Conservation (phyloP, 441 rosid genomes). For the Pelargonium citronellum region DNA sequence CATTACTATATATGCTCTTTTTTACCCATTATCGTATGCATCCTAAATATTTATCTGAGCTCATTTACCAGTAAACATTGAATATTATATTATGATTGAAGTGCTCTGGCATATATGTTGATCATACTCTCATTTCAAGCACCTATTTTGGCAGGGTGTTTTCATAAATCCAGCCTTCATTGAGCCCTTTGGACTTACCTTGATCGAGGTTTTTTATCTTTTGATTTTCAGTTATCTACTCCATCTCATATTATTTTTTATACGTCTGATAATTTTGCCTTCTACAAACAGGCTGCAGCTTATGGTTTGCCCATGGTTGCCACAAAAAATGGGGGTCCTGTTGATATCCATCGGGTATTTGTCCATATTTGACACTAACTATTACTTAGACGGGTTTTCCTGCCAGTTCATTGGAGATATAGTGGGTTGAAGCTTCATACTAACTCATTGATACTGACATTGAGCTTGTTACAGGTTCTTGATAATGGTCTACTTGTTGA, state of each 20-base stretch:
- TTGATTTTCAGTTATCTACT: not conserved
- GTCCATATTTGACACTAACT: constrained; percentile 11
- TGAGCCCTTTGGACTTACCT: constrained; percentile 87
- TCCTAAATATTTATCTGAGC: not conserved
- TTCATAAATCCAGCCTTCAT: constrained; percentile 90
- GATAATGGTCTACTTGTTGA: constrained; percentile 88
- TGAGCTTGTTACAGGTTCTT: constrained; percentile 50
- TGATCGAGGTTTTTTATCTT: constrained; percentile 58
- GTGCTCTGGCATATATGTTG: not conserved
- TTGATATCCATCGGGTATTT: constrained; percentile 71
- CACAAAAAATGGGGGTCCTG: constrained; percentile 92
- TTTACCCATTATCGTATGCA: not conserved
- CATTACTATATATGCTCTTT: too few species aligned
- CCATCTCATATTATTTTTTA: not conserved
- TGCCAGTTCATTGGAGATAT: not conserved
- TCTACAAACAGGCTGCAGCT: constrained; percentile 72
- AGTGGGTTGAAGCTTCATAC: constrained; percentile 9
- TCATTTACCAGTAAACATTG: not conserved
- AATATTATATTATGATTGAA: not conserved
- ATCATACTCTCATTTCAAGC: not conserved
- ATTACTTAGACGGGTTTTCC: constrained; percentile 14
- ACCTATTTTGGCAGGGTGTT: constrained; percentile 52
- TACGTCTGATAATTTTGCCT: constrained; percentile 1
- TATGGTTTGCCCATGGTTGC: constrained; percentile 88
- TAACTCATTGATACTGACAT: constrained; percentile 16